Base-by-base conservation (phyloP, 371 early-diverging fungal species). In the Mucor circinelloides region DNA sequence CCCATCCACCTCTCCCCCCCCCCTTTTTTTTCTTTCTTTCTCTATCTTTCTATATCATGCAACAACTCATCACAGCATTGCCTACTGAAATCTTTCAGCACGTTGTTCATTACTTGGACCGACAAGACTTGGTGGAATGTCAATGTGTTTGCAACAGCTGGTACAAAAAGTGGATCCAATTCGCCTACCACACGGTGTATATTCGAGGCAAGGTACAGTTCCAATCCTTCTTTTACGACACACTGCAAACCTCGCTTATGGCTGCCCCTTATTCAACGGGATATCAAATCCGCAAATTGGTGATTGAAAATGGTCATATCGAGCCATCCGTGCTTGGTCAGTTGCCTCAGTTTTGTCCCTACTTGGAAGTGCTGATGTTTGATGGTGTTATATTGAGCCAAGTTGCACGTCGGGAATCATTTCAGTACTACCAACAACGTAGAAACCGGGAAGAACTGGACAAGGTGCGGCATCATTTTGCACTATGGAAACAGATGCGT, bases 261-360 rank as follows among this genome's bases (percentile, higher is more conserved):
- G 32, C 17, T 25, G 31, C 12, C 5, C 23, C 19, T 0, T 63
- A 25, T 38, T 50, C 63, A 0, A 34, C 52, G 19, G 66, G 66
- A 13, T 52, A 59, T 46, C 66, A 66, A n/a, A 21, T 66, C 0
- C 52, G 60, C 3, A 66, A 54, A 4, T 32, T 66, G n/a, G 21
- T 52, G 15, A 31, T 66, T 40, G 66, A 66, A 40, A 66, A 54
- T 40, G 66, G 59, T 12, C 52, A 52, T 23, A 30, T 66, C 5
- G 54, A 60, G 17, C 66, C 66, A 7, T 25, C 27, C 2, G 34
- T 28, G 6, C 17, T 66, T 6, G 66, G 66, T 23, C 60, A 52
- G 21, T n/a, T 66, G 21, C 66, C 66, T 21, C 3, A 19, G 10
- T 48, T 66, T 4, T 66, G 48, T 17, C 66, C 66, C 7, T 60